phyloP scores from a whole-genome alignment of 176 grass and related monocot genomes.

The Puccinellia tenuiflora region DNA sequence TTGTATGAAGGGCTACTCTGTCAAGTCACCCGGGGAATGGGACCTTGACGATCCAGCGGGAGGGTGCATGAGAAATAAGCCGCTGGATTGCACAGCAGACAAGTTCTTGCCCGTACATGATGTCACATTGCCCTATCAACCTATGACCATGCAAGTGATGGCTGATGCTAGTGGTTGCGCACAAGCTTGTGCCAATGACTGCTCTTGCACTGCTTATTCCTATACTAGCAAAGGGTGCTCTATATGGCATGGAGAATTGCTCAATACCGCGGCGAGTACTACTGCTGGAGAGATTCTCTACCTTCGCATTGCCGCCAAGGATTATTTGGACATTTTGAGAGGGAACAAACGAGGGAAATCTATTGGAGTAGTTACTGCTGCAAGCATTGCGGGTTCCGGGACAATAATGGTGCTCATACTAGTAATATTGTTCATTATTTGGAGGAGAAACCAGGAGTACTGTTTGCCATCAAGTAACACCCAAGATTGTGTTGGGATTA shows the following conservation, averaged over 20 bases:
- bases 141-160: background rate
- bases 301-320: conserved; percentile 7
- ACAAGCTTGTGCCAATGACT: background rate
- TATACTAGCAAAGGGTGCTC: conserved; percentile 11
- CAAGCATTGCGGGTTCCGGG: background rate
- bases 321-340: background rate
- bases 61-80: conserved; percentile 9
- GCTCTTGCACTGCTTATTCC: conserved; percentile 37
- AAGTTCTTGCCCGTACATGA: background rate
- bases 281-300: conserved; percentile 26
- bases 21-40: background rate
- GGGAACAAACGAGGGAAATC: background rate
- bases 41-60: background rate
- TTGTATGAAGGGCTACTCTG: background rate
- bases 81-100: background rate
- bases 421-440: background rate
- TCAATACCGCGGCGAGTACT: conserved; percentile 7
- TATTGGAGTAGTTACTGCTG: background rate
- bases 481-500: no score
- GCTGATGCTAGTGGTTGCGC: background rate
- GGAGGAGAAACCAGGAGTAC: background rate
- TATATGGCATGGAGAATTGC: conserved; percentile 37
- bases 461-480: background rate
- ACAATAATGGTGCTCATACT: background rate
- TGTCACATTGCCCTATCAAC: background rate